Conservation (phyloP, 83 land plant genomes). For the Larix sibirica region DNA sequence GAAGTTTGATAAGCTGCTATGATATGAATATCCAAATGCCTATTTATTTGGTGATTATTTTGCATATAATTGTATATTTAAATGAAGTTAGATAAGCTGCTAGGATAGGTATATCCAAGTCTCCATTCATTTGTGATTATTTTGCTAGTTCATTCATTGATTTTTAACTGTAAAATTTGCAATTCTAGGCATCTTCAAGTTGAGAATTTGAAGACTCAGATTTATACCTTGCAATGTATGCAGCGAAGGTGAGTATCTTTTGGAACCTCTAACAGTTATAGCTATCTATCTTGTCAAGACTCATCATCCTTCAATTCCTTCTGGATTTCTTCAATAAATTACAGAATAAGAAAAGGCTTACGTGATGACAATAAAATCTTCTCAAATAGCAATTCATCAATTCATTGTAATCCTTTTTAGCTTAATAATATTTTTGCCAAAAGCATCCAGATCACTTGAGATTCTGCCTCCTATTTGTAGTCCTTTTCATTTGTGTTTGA, state of each 20-base stretch:
- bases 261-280: neutral
- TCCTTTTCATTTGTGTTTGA: neutral
- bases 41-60: neutral
- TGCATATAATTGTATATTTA: neutral
- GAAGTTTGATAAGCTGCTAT: neutral
- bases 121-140: neutral
- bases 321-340: neutral
- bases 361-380: neutral
- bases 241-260: conserved; percentile 79
- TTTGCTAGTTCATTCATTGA: neutral
- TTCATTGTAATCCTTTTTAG: neutral
- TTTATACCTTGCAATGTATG: conserved; percentile 87
- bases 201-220: conserved; percentile 76
- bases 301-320: neutral
- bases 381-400: neutral
- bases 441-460: neutral
- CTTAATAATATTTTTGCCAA: neutral
- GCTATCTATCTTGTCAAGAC: too few species aligned
- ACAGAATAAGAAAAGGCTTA: neutral
- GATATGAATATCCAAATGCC: too few species aligned
- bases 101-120: too few species aligned
- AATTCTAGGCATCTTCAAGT: conserved; percentile 61
- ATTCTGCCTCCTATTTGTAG: neutral
- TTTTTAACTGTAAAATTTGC: neutral
- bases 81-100: neutral